Percentiles rank a stretch among this genome's conserved stretches.
Evolutionary conservation across 441 rosid species (phyloP).

Genomic region (Syzygium malaccense): DNA sequence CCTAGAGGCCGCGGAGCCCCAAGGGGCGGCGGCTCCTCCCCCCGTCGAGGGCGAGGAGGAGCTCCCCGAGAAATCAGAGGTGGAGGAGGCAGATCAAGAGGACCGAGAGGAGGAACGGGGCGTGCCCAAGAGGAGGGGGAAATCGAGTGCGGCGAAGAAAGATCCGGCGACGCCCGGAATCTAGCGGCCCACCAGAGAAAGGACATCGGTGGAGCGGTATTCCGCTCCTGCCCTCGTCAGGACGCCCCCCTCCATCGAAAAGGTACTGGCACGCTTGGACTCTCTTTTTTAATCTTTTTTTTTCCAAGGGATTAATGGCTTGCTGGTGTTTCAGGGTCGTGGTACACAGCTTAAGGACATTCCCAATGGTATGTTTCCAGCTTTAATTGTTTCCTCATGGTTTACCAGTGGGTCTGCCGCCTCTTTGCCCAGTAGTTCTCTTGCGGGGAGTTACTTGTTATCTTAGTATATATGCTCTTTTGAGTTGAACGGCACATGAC

Average conservation of each 20-base stretch:
- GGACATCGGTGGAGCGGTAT: constrained; percentile 83
- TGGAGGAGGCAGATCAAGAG: too few species aligned
- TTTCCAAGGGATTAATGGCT: background rate
- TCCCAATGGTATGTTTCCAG: constrained; percentile 57
- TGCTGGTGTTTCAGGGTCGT: constrained; percentile 52
- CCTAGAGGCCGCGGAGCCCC: too few species aligned
- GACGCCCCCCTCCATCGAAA: constrained; percentile 53
- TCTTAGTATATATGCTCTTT: background rate
- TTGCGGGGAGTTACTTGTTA: background rate
- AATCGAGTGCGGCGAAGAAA: constrained; percentile 1
- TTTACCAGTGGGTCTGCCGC: background rate
- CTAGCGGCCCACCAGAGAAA: constrained; percentile 89
- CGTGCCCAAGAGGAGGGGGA: constrained; percentile 12
- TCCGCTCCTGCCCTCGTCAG: constrained; percentile 44
- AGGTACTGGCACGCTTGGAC: constrained; percentile 26
- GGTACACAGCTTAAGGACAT: constrained; percentile 88
- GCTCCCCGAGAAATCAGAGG: too few species aligned
- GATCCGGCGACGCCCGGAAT: constrained; percentile 51
- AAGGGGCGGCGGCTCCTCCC: too few species aligned
- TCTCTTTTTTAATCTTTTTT: background rate
- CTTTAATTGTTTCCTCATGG: background rate
- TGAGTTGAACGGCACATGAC: too few species aligned
- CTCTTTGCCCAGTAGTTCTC: background rate
- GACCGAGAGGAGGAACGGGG: too few species aligned
- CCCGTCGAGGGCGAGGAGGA: too few species aligned